Base-by-base conservation (phyloP, 2,329 filamentous ascomycete genomes). In the Ceratocystis lukuohia region DNA sequence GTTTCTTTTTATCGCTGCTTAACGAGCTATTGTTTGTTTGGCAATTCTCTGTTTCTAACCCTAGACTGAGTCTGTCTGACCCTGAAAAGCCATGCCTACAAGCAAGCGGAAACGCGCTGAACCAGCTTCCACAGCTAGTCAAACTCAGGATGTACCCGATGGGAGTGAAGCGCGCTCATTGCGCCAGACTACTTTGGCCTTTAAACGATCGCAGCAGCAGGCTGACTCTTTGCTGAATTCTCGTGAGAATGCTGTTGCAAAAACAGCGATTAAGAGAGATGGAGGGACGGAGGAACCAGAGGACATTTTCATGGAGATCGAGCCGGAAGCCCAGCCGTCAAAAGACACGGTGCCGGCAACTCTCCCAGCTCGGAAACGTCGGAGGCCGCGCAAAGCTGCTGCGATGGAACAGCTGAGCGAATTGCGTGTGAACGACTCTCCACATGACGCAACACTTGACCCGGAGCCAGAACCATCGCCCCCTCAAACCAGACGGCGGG, bases 171-270 rank as follows among this genome's bases (percentile, higher is more conserved):
- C n/a, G 6, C 64, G 62, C 45, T 64, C 53, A 7, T 46, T 65
- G 7, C 53, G 66, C 3, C 66, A 67, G 57, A 62, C 66, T n/a
- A 67, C 66, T 4, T 45, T 65, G 12, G 44, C 64, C 4, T 65
- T 62, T 22, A 67, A 67, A 33, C 45, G 45, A 5, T 22, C 62
- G 6, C 45, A 22, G 10, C 62, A 48, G 56, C 61, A 20, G 46
- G 17, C 25, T 2, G 45, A n/a, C 25, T 7, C 28, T 37, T 7
- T 8, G 37, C 8, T 22, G n/a, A 22, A 25, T 5, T 10, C 48
- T 53, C 22, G 6, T 5, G 8, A 28, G 22, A 7, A 37, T n/a
- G 28, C 41, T 7, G 37, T 7, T 3, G 62, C 30, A 22, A 37
- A 20, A 30, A 12, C 28, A 48, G 62, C 12, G 7, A 15, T 28